Base-by-base conservation (phyloP, 768 basidiomycete genomes). In the Tulasnella sp. region DNA sequence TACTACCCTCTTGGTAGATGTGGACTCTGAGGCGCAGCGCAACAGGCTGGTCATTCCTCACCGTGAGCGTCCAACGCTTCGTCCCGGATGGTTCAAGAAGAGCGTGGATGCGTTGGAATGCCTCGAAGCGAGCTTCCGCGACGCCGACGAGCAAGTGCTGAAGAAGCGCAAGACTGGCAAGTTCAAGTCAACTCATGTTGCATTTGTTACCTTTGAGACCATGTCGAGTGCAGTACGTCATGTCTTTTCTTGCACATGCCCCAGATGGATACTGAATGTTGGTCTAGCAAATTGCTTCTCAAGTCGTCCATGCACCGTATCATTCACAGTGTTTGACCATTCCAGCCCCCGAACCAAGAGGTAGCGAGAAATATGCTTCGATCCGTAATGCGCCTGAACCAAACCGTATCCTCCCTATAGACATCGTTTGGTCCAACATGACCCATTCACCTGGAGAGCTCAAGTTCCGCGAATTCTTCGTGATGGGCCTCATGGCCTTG, bases 171-270 rank as follows among this genome's bases (percentile, higher is more conserved):
- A 87, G 79, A 83, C 83, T 4, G 93, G 92, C 22, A 91, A 88
- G 80, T 96, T 94, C 82, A 90, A 88, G 79, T 87, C 95, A 1
- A 94, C 93, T 0, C 90, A 91, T 67, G 88, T 89, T 38, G 97
- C 95, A 0, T 99, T 99, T 80, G 93, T 99, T 25, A 99, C 97
- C 0, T 98, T 99, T 80, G 94, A 97, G 84, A 94, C 94, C 81
- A 93, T 96, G 90, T 92, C 93, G 0, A 91, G 91, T 79, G 94
- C 95, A 34, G 94, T 96, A 82, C 81, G 92, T 72, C 11, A 58
- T 71, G 14, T 34, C 49, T 69, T 71, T 64, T 34, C 15, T 0
- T 31, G 8, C 64, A 40, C n/a, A 29, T 29, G n/a, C 42, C 31
- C 37, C 58, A 45, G 22, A 38, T 22, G 8, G 36, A 29, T 64